phyloP scores from a whole-genome alignment of 2,329 filamentous ascomycete genomes.

The Gyromitra esculenta region DNA sequence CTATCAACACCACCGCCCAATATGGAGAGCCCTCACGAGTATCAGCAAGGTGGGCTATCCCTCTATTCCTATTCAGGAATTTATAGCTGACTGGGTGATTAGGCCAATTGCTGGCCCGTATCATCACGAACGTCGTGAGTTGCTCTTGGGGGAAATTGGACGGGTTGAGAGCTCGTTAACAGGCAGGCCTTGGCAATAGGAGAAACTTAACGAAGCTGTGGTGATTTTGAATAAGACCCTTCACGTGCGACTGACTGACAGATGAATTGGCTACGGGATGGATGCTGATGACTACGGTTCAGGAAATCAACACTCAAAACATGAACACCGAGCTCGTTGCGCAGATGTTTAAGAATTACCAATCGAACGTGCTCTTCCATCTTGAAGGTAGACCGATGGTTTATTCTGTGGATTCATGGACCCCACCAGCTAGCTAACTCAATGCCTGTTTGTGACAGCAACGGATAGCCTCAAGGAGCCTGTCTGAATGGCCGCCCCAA shows the following conservation, averaged over 20 bases:
- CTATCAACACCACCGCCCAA: conserved; percentile 57
- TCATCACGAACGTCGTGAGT: conserved; percentile 96
- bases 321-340: conserved; percentile 98
- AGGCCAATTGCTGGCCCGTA: conserved; percentile 88
- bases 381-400: conserved; percentile 76
- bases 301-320: conserved; percentile 98
- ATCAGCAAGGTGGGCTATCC: conserved; percentile 73
- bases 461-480: conserved; percentile 86
- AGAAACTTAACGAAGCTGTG: conserved; percentile 95
- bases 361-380: conserved; percentile 96
- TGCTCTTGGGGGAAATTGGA: neutral
- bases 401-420: neutral
- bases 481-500: conserved; percentile 63
- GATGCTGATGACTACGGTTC: conserved; percentile 18
- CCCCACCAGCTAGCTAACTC: conserved; percentile 54
- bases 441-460: conserved; percentile 64
- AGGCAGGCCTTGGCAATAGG: conserved; percentile 68
- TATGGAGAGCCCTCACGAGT: conserved; percentile 92
- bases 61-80: neutral
- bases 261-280: neutral
- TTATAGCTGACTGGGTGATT: neutral
- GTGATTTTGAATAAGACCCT: conserved; percentile 92
- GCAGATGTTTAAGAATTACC: conserved; percentile 99
- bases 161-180: neutral
- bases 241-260: conserved; percentile 67